Evolutionary conservation across 2,329 filamentous ascomycete species (phyloP).

Genomic region (Leptographium galeiforme): DNA sequence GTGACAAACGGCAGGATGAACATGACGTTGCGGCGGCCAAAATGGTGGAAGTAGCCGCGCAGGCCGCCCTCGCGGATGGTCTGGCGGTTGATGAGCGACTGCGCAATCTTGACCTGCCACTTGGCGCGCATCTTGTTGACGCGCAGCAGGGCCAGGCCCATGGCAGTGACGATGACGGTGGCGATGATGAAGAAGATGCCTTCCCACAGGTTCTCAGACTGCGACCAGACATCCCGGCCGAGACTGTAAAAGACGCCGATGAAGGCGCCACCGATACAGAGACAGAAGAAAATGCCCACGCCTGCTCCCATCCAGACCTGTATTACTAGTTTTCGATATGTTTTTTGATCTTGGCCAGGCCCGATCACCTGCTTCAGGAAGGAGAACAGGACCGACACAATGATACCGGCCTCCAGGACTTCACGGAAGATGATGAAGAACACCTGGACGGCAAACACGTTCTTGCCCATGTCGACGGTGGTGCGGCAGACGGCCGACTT

Average conservation of each 20-base stretch:
- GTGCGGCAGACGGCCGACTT: background rate
- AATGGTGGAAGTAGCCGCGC: slow-evolving; percentile 41
- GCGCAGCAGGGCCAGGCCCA: slow-evolving; percentile 68
- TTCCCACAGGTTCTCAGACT: slow-evolving; percentile 66
- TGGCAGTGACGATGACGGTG: slow-evolving; percentile 64
- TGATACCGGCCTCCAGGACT: slow-evolving; percentile 68
- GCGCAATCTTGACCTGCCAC: slow-evolving; percentile 72
- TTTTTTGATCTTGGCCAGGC: slow-evolving; percentile 42
- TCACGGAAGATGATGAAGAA: slow-evolving; percentile 90
- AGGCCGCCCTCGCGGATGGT: slow-evolving; percentile 18
- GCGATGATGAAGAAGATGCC: slow-evolving; percentile 66
- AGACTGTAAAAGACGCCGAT: slow-evolving; percentile 59
- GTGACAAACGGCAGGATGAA: slow-evolving; percentile 79
- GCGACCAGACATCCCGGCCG: slow-evolving; percentile 52
- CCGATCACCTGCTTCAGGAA: slow-evolving; percentile 74
- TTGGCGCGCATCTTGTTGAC: slow-evolving; percentile 75
- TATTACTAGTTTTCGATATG: slow-evolving; percentile 54
- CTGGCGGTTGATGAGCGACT: slow-evolving; percentile 43
- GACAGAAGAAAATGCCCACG: slow-evolving; percentile 44
- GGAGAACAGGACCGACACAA: slow-evolving; percentile 74
- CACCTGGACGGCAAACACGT: slow-evolving; percentile 65
- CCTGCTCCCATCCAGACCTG: slow-evolving; percentile 59
- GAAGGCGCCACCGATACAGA: slow-evolving; percentile 48
- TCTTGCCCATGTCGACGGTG: slow-evolving; percentile 37
- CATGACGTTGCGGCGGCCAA: slow-evolving; percentile 57